These are phyloP conservation scores for Xylaria sp. DNA, from an alignment of 2,329 filamentous ascomycete genomes.

Conservation along the genomic window DNA sequence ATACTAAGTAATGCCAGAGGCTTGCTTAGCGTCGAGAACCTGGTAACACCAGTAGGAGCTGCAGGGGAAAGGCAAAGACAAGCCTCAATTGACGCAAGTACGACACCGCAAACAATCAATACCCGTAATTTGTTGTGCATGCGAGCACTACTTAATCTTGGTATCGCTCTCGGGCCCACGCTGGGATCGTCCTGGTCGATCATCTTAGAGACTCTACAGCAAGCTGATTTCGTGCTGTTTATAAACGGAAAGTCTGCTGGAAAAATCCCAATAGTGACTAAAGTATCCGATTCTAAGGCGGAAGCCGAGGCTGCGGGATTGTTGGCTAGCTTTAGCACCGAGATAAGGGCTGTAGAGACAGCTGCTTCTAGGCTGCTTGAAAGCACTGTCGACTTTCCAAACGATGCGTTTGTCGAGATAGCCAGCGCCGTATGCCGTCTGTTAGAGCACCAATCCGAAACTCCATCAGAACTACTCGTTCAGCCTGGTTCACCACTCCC, in stretches of 20 bases:
- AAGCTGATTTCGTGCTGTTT: constrained; percentile 88
- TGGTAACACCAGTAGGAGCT: constrained; percentile 68
- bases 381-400: constrained; percentile 90
- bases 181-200: constrained; percentile 89
- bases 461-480: constrained; percentile 47
- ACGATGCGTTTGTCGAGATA: constrained; percentile 80
- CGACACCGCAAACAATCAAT: constrained; percentile 69
- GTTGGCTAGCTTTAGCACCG: constrained; percentile 76
- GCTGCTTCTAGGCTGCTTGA: constrained; percentile 89
- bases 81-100: constrained; percentile 64
- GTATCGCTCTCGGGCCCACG: constrained; percentile 92
- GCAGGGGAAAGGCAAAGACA: constrained; percentile 69
- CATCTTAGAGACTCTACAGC: constrained; percentile 88
- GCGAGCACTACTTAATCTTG: constrained; percentile 90
- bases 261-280: constrained; percentile 60
- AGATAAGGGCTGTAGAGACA: constrained; percentile 88
- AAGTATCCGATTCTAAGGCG: constrained; percentile 58
- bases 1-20: constrained; percentile 77
- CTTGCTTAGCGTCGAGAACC: constrained; percentile 76
- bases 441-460: constrained; percentile 58
- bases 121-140: constrained; percentile 91
- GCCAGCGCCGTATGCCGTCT: constrained; percentile 79
- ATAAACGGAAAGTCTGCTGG: constrained; percentile 66
- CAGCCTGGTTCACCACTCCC: constrained; percentile 53
- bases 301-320: constrained; percentile 63